Evolutionary conservation across 495 filamentous ascomycete species (phyloP), one percentile per base, ranked within the genome.

Genomic region (Penicillium canariense): DNA sequence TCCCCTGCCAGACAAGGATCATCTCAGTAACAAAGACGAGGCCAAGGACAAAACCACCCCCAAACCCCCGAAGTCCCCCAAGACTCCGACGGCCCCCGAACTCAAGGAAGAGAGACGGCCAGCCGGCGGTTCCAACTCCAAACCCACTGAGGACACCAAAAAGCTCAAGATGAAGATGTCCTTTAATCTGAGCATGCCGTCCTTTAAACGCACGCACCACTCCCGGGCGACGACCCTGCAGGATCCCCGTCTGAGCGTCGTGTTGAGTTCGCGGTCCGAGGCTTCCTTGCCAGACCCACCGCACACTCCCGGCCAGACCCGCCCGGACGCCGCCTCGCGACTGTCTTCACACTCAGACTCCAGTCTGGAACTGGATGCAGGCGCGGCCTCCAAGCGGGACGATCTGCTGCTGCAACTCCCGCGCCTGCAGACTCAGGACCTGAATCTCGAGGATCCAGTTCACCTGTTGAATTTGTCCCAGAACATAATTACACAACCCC

Each of bases 401-500:
- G 59, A 66, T 28, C 50, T 71, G 32, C 66, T 62, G 14, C 54
- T 66, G 27, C 66, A 70, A 52, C 56, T 74, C 20, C 71, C 74
- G 12, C 70, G 69, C 48, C 61, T 77, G 6, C 63, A 72, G 46
- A 74, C 69, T 34, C 49, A 68, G n/a, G 59, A 70, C 34, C 34
- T 63, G 6, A 49, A 15, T 6, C 38, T 56, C 18, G 43, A 25
- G 18, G 5, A 17, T 6, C 8, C 25, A 9, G 28, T 46, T 1
- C 15, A 27, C 28, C 43, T 20, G 25, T 26, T 27, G 23, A 61
- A 35, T 14, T 48, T 52, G n/a, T 53, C 50, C 52, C 59, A 54
- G 25, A 35, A 17, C n/a, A n/a, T n/a, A n/a, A n/a, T n/a, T n/a
- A 40, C 26, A 30, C 38, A 52, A 35, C 22, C 50, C 11, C 23